Base-by-base conservation (phyloP, 1,284 basidiomycete species). In the Malassezia restricta region DNA sequence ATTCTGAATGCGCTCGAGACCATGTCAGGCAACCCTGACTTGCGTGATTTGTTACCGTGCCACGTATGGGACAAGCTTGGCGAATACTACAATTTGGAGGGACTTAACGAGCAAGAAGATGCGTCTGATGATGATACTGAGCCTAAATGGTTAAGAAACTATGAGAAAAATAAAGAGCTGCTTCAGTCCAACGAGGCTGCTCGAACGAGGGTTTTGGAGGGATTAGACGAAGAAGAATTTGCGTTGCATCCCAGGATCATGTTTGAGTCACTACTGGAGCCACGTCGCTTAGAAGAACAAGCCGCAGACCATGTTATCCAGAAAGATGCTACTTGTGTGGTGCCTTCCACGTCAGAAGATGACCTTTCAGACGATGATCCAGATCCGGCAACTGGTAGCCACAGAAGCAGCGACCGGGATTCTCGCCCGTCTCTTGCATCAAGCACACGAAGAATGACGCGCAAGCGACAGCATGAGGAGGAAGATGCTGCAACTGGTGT, bases 11-110 rank as follows among this genome's bases (percentile, higher is more conserved):
- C 44, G 5, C 56, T 68, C 7, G 61, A 61, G 1, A 24, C 24
- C n/a, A 15, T 38, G 17, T 32, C 28, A 15, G 17, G n/a, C 7
- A 17, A 44, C 17, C 6, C 8, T n/a, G 15, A 28, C 12, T 17
- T n/a, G 15, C 12, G 29, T 4, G 11, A 12, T 9, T 9, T 11
- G 12, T 12, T 40, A 9, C 11, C 9, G 9, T 8, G n/a, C 39
- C 39, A n/a, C 9, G 11, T 40, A 12, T 66, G 66, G 64, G 49
- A 48, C 24, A 58, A 57, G 46, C 53, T 69, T 30, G 44, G 53
- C 15, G 28, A 49, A 15, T 59, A 64, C 11, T 69, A 66, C 35
- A 63, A 69, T 32, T 45, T 65, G 6, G 58, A 62, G 5, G 63
- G 62, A 7, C 55, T 69, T 6, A 63, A 69, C 28, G 64, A 67